Conservation (phyloP, 495 filamentous ascomycete species). For the Xylaria telfairii region DNA sequence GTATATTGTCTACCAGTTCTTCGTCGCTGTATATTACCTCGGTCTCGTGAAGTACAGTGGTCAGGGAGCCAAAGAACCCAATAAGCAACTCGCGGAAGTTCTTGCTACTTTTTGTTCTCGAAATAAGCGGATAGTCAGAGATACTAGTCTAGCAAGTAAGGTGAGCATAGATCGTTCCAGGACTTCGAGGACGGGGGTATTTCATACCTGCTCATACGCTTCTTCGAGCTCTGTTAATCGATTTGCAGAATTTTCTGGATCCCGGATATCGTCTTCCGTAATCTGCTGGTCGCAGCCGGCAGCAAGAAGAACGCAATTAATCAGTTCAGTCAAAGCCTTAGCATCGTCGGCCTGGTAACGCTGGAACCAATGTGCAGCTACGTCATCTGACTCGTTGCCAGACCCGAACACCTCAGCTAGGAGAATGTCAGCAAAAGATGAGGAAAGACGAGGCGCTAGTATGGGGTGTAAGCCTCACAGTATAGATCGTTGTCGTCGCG, state of each 20-base stretch:
- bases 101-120: slow-evolving; percentile 71
- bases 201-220: slow-evolving; percentile 71
- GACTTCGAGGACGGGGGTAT: background rate
- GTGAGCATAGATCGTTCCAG: slow-evolving; percentile 34
- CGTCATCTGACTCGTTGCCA: slow-evolving; percentile 69
- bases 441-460: background rate
- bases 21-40: slow-evolving; percentile 76
- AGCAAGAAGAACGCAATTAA: slow-evolving; percentile 86
- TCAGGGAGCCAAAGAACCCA: slow-evolving; percentile 76
- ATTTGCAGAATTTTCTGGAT: slow-evolving; percentile 78
- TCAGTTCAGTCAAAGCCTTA: slow-evolving; percentile 75
- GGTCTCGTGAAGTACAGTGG: slow-evolving; percentile 75
- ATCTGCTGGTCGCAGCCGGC: slow-evolving; percentile 80
- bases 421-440: slow-evolving; percentile 34
- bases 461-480: slow-evolving; percentile 57
- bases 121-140: slow-evolving; percentile 91
- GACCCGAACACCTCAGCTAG: slow-evolving; percentile 83
- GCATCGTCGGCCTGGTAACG: slow-evolving; percentile 72
- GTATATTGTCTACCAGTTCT: slow-evolving; percentile 80
- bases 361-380: slow-evolving; percentile 80
- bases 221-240: slow-evolving; percentile 78
- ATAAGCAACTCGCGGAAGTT: slow-evolving; percentile 78
- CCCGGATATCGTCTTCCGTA: slow-evolving; percentile 77
- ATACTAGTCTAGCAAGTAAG: slow-evolving; percentile 62
- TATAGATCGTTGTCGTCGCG: slow-evolving; percentile 73